Evolutionary conservation across 176 grass and related monocot species (phyloP).

Genomic region (Ampelocalamus luodianensis): DNA sequence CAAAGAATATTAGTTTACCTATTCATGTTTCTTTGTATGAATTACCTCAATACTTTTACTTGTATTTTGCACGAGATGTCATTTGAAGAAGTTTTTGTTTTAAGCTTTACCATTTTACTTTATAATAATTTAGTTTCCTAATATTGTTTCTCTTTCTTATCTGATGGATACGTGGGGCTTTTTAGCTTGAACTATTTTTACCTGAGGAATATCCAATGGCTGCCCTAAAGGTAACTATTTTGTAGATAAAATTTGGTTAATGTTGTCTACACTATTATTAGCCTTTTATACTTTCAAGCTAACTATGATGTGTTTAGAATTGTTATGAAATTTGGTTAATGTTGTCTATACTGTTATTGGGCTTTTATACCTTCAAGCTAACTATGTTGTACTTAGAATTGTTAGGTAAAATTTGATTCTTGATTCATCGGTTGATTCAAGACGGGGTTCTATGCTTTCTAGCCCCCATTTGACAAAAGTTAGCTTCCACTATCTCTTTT

Average conservation of each 20-base stretch:
- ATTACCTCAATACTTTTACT: not conserved
- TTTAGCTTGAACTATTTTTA: constrained; percentile 98
- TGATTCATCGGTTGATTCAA: too few species aligned
- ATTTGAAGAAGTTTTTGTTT: not conserved
- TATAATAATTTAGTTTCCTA: constrained; percentile 16
- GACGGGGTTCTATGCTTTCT: too few species aligned
- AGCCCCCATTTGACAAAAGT: too few species aligned
- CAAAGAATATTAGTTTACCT: too few species aligned
- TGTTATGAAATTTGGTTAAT: not conserved
- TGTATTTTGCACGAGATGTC: constrained; percentile 9
- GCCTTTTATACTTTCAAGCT: not conserved
- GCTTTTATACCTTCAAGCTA: not conserved
- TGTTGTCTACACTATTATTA: not conserved
- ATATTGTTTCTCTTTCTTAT: constrained; percentile 10
- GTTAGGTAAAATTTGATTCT: too few species aligned
- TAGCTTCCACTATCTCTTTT: too few species aligned
- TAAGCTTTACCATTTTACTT: constrained; percentile 35
- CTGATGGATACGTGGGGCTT: constrained; percentile 72
- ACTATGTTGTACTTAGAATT: too few species aligned
- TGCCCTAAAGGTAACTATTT: constrained; percentile 68
- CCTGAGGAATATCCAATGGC: constrained; percentile 99
- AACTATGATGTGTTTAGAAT: not conserved
- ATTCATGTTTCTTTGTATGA: not conserved
- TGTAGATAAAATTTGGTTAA: not conserved
- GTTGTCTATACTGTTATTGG: not conserved